Conservation (phyloP, 148 eudicot genomes). For the Hydrangea macrophylla region DNA sequence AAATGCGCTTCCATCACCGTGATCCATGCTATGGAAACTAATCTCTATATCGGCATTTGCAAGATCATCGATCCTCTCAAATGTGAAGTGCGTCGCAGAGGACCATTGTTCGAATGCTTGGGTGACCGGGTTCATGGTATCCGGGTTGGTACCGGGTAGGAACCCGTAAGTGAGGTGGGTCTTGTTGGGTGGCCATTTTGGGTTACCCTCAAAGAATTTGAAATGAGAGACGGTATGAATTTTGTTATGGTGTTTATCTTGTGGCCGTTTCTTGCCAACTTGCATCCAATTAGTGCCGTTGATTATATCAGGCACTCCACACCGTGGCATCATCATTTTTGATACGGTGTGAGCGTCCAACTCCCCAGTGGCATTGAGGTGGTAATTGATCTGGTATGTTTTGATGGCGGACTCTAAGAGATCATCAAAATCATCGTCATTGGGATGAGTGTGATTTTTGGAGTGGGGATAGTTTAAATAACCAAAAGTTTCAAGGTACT, state of each 20-base stretch:
- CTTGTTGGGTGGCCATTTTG: constrained; percentile 15
- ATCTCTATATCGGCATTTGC: constrained; percentile 10
- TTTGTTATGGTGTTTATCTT: neutral
- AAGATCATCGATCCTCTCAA: neutral
- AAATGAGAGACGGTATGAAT: constrained; percentile 18
- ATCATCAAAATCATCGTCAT: constrained; percentile 21
- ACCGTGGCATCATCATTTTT: constrained; percentile 22
- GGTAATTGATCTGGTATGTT: constrained; percentile 21
- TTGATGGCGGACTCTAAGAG: constrained; percentile 22
- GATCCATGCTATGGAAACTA: neutral
- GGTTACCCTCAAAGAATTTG: constrained; percentile 1
- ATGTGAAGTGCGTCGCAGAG: constrained; percentile 15
- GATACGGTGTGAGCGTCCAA: constrained; percentile 14
- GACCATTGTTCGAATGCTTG: constrained; percentile 21
- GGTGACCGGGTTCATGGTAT: neutral
- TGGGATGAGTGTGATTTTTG: neutral
- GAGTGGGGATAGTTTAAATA: constrained; percentile 4
- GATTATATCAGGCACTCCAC: constrained; percentile 15
- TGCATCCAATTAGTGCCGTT: constrained; percentile 10
- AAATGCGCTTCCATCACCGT: constrained; percentile 21
- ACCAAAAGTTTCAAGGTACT: constrained; percentile 16
- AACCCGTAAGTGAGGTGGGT: constrained; percentile 20
- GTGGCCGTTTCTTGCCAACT: neutral
- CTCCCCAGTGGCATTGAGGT: constrained; percentile 17
- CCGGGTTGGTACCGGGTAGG: neutral